Evolutionary conservation across 345 rosid species (phyloP), one percentile per base, ranked within the genome.

Genomic region (Hibiscus tridactylites): DNA sequence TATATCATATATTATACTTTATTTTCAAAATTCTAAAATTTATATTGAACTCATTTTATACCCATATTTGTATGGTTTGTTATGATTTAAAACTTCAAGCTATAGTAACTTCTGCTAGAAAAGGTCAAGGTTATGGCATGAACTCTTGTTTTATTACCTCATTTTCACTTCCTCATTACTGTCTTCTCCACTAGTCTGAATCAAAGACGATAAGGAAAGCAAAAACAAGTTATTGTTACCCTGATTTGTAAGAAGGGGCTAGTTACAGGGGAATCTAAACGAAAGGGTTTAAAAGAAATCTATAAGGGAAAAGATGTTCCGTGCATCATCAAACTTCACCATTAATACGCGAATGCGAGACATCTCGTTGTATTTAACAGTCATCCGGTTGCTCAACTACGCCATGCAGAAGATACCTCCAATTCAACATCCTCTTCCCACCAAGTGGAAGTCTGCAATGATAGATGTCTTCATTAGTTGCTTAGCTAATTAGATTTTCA

Each of bases 381-480:
- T 33, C 17, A 21, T 68, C 9, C 19, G 10, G 47, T 12, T 11
- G 24, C 73, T 86, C 82, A 93, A 80, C 57, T 91, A 65, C 96
- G 94, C 98, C 97, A 93, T 19, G 88, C 95, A 5, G 96, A 82
- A 26, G 95, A 93, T 75, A 56, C 76, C 79, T 93, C 98, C 68
- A 86, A 80, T 21, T 93, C 96, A 46, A 86, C 82, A 61, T 86
- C 96, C 81, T 93, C 98, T 82, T 93, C 98, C 98, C 97, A 90
- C 97, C 98, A 93, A 19, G 96, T 93, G 52, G 97, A 86, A 66
- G 77, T 52, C 98, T 93, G 89, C 85, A 80, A 74, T 61, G 64
- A 42, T 16, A 61, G 28, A 64, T 54, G 17, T 61, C 47, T 39
- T 67, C 79, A 66, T 61, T 65, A 74, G 9, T 58, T 58, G 28